Base-by-base conservation (phyloP, 306 rosid genomes). In the Rosa multiflora region DNA sequence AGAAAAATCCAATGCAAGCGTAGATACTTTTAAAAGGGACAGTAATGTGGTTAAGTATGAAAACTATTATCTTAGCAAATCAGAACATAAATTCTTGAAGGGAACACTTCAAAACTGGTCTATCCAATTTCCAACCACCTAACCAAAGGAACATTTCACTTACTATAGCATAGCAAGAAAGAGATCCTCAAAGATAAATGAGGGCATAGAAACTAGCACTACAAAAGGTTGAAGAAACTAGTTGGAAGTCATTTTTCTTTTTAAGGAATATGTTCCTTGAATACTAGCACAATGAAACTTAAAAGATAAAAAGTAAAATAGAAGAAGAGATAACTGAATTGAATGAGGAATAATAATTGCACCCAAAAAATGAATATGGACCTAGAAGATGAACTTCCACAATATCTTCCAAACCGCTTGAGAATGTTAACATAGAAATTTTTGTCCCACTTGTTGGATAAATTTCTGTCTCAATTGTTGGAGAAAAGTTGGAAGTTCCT, bases 331-430 rank as follows among this genome's bases (percentile, higher is more conserved):
- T 14, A 49, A 37, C 8, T 12, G 35, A 17, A 29, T 2, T 3
- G 52, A 61, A 75, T 18, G 6, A 43, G 67, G 23, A 55, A 58
- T 55, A 56, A 55, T 21, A 59, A 42, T 59, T 75, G 55, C 78
- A 29, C 46, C 11, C 8, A 0, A 74, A 46, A 37, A 76, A 75
- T 15, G 70, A 75, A 42, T 40, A 42, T 59, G 53, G 56, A 74
- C 23, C 53, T 18, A 23, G 26, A 18, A 7, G 26, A 75, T 43
- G 43, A 43, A 23, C 64, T 75, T 73, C 70, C 56, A 58, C 37
- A 74, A 29, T 4, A 59, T 58, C 32, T 62, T 56, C 1, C 42
- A 56, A 56, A 21, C 9, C 37, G 37, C 51, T 51, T 18, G 35
- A 35, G 42, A 73, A 52, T 5, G 64, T n/a, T 40, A 29, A 55